Evolutionary conservation across 768 basidiomycete species (phyloP).

Genomic region (Cyclocybe cylindracea): DNA sequence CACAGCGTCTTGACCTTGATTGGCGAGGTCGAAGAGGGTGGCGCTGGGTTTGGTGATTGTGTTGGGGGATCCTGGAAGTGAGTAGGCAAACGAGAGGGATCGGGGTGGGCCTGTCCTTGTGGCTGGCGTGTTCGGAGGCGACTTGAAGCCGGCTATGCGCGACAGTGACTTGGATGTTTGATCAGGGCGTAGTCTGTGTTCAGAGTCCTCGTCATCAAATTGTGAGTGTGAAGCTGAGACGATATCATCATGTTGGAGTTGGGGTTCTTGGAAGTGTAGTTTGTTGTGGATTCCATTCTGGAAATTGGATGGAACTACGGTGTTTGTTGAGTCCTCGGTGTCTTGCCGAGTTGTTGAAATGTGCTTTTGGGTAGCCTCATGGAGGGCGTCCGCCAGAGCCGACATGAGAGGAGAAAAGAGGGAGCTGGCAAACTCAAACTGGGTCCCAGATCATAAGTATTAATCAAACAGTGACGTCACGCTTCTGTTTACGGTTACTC

Average conservation of each 20-base stretch:
- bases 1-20: conserved; percentile 23
- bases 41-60: conserved; percentile 9
- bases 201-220: conserved; percentile 5
- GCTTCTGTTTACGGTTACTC: conserved; percentile 2
- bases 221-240: neutral
- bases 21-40: conserved; percentile 5
- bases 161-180: conserved; percentile 16
- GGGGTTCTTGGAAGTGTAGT: conserved; percentile 5
- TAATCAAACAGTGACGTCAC: conserved; percentile 16
- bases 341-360: neutral
- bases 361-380: conserved; percentile 8
- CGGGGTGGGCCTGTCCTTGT: conserved; percentile 73
- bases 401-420: neutral
- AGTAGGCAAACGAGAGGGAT: conserved; percentile 67
- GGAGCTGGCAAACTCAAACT: conserved; percentile 11
- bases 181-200: conserved; percentile 9
- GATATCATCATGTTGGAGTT: neutral
- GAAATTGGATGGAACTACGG: conserved; percentile 8
- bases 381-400: conserved; percentile 25
- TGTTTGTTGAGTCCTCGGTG: conserved; percentile 15
- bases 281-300: conserved; percentile 1
- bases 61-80: conserved; percentile 45
- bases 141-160: conserved; percentile 25
- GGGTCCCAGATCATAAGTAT: neutral
- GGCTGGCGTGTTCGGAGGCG: conserved; percentile 53